Evolutionary conservation across 495 filamentous ascomycete genomes (phyloP).

Genomic region (Mycothermus thermophilus): DNA sequence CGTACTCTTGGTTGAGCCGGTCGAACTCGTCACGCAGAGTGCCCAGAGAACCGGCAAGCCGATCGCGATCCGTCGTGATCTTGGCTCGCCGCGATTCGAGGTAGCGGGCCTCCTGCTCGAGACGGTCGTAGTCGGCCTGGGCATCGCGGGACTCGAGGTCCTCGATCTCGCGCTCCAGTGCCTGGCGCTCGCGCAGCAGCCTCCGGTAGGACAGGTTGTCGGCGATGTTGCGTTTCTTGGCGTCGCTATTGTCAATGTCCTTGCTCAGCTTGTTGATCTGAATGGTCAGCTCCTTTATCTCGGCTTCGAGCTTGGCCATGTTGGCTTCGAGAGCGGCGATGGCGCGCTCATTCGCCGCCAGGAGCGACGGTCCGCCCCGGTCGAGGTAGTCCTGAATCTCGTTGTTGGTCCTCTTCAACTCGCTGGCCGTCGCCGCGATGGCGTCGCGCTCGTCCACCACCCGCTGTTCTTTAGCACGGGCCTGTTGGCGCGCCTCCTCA

Average conservation of each 20-base stretch:
- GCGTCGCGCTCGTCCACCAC: slow-evolving; percentile 57
- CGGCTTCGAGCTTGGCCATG: slow-evolving; percentile 48
- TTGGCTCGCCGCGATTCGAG: slow-evolving; percentile 48
- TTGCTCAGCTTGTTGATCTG: slow-evolving; percentile 66
- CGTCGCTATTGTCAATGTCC: slow-evolving; percentile 60
- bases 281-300: slow-evolving; percentile 49
- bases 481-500: slow-evolving; percentile 59
- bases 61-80: slow-evolving; percentile 33
- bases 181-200: slow-evolving; percentile 50
- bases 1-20: slow-evolving; percentile 59
- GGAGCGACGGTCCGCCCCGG: slow-evolving; percentile 56
- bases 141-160: slow-evolving; percentile 71
- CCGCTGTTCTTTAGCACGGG: slow-evolving; percentile 57
- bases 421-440: slow-evolving; percentile 56
- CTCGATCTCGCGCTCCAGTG: slow-evolving; percentile 52
- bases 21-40: slow-evolving; percentile 68
- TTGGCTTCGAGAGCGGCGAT: slow-evolving; percentile 52
- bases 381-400: slow-evolving; percentile 73
- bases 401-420: slow-evolving; percentile 57
- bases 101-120: slow-evolving; percentile 49
- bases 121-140: slow-evolving; percentile 62
- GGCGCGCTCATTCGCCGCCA: slow-evolving; percentile 53
- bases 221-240: slow-evolving; percentile 64
- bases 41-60: slow-evolving; percentile 57
- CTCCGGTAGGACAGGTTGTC: slow-evolving; percentile 81